Evolutionary conservation across 805 yeast species (phyloP), one percentile per base, ranked within the genome.

Genomic region (Schwanniomyces vanrijiae): DNA sequence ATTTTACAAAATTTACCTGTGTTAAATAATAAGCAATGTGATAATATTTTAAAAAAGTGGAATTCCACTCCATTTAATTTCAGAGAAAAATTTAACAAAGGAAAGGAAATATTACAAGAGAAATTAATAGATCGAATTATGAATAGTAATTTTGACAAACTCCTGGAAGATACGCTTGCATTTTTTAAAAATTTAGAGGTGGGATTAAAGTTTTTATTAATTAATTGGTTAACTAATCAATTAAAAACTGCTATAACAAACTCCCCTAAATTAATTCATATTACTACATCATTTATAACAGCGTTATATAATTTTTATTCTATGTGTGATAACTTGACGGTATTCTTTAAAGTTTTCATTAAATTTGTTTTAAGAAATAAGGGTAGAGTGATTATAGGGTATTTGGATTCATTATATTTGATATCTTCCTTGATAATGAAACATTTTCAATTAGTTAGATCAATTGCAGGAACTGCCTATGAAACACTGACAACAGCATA

Each of bases 1-100:
- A 72, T 87, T 7, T 66, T 87, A 46, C 76, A 78, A 50, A 82
- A 84, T 46, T 62, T 88, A 33, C 88, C 86, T 2, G 76, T 78
- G 1, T 53, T 78, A 26, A 73, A 76, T 47, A 76, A 78, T 52
- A 75, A 75, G 48, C 86, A 84, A 52, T 78, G 82, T 34, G 77
- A 78, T 43, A 76, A 77, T 64, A 77, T 82, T 11, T 62, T 83
- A 43, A 76, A 75, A 50, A 79, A 78, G 48, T 73, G 83, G 74
- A 57, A 65, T 1, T 52, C 60, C 1, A 64, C 67, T 33, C 64
- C 62, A 2, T 59, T 61, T 35, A 55, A 62, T 44, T 66, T 64
- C 38, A 55, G 59, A 16, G 59, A 55, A 11, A 70, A 66, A 43
- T 76, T 76, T 50, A 71, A 77, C 35, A 60, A 64, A 50, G 76